phyloP scores from a whole-genome alignment of 768 basidiomycete species.

The Russula earlei region DNA sequence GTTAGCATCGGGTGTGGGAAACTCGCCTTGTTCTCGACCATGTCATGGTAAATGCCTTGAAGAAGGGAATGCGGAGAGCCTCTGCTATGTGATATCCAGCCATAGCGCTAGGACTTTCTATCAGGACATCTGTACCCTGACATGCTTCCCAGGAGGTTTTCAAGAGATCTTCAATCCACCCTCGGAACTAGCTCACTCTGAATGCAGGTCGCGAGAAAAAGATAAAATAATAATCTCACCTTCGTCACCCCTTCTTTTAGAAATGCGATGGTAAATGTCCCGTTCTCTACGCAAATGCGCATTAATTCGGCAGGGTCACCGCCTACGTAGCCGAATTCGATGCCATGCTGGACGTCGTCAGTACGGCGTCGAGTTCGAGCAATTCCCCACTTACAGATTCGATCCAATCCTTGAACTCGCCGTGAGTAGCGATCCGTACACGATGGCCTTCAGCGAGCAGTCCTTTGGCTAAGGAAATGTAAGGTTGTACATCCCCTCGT shows the following conservation, averaged over 20 bases:
- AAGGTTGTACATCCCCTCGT: constrained; percentile 95
- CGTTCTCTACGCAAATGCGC: constrained; percentile 97
- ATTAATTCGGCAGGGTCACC: constrained; percentile 97
- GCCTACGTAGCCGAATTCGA: constrained; percentile 89
- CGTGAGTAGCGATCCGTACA: constrained; percentile 88
- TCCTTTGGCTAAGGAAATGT: constrained; percentile 91
- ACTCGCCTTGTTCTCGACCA: constrained; percentile 84
- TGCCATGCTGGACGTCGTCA: constrained; percentile 60
- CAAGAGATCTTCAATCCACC: constrained; percentile 94
- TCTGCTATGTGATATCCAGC: constrained; percentile 96
- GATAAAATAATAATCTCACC: constrained; percentile 34
- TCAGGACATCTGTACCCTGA: constrained; percentile 83
- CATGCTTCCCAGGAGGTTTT: constrained; percentile 96
- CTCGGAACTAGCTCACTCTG: constrained; percentile 62
- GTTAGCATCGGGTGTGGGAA: background rate
- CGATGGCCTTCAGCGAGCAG: constrained; percentile 83
- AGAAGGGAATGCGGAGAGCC: constrained; percentile 88
- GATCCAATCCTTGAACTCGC: constrained; percentile 92
- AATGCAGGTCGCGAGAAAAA: constrained; percentile 1
- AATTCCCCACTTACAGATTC: constrained; percentile 57
- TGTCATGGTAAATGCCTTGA: constrained; percentile 94
- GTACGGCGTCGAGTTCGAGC: background rate
- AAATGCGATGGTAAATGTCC: constrained; percentile 93
- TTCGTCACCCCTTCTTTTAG: constrained; percentile 83
- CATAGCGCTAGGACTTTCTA: constrained; percentile 97